A percentile compares a stretch with the other conserved stretches of the same genome.
phyloP scores from a whole-genome alignment of 805 yeast genomes.

The Saturnispora dispora region DNA sequence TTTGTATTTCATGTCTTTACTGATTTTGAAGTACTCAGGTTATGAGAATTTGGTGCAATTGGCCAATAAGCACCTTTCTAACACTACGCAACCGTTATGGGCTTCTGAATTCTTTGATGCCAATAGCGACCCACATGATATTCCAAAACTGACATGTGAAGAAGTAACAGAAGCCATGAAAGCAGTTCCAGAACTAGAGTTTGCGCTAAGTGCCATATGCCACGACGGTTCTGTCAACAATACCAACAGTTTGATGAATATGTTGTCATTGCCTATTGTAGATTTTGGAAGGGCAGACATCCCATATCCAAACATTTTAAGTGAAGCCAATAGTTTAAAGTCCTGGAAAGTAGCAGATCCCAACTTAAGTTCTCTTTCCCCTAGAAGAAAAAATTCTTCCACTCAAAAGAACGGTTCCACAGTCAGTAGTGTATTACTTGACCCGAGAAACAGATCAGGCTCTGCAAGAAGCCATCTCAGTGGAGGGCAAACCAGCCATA shows the following conservation, averaged over 20 bases:
- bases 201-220: background rate
- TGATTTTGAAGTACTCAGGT: background rate
- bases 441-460: background rate
- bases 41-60: background rate
- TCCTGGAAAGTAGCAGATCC: slow-evolving; percentile 1
- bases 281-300: background rate
- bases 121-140: background rate
- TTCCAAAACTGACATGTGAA: background rate
- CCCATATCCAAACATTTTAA: slow-evolving; percentile 8
- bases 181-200: background rate
- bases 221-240: background rate
- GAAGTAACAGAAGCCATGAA: background rate
- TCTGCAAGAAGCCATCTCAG: background rate
- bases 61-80: background rate
- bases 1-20: background rate
- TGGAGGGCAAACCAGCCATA: background rate
- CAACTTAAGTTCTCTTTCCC: background rate
- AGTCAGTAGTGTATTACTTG: background rate
- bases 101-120: background rate
- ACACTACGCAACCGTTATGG: background rate
- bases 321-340: slow-evolving; percentile 1
- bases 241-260: no score
- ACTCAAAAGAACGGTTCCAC: background rate
- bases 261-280: background rate
- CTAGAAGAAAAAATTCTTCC: background rate